phyloP scores from a whole-genome alignment of 2,329 filamentous ascomycete species.

The Rhinocladiella similis region DNA sequence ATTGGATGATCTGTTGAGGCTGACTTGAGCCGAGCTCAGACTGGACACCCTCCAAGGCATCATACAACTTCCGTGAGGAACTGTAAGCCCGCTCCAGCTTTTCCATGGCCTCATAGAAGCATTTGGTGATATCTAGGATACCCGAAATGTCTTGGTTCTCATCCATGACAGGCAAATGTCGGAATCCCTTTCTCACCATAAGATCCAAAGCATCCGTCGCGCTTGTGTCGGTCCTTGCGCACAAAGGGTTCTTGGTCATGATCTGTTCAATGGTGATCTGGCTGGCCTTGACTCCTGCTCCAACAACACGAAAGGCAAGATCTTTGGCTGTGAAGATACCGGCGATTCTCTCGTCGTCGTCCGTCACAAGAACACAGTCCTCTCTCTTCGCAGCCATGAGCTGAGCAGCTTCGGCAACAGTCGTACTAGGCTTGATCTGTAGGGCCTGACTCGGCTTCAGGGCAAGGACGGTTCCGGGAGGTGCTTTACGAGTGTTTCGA shows the following conservation, averaged over 20 bases:
- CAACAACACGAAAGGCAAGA: constrained; percentile 94
- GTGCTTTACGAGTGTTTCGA: constrained; percentile 85
- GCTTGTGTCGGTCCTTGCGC: constrained; percentile 94
- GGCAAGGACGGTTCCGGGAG: constrained; percentile 91
- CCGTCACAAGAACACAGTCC: constrained; percentile 95
- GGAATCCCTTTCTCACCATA: constrained; percentile 98
- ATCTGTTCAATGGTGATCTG: constrained; percentile 95
- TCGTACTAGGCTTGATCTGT: constrained; percentile 94
- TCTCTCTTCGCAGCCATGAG: constrained; percentile 98
- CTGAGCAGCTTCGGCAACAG: constrained; percentile 93
- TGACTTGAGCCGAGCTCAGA: constrained; percentile 94
- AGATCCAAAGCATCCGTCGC: constrained; percentile 95
- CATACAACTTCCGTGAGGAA: constrained; percentile 96
- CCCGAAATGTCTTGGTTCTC: constrained; percentile 99
- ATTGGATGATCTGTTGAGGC: constrained; percentile 97
- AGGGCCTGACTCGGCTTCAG: constrained; percentile 93
- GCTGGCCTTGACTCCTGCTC: constrained; percentile 81
- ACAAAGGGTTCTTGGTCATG: constrained; percentile 99
- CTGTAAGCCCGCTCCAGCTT: constrained; percentile 97
- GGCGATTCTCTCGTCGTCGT: constrained; percentile 95
- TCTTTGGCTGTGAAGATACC: constrained; percentile 99
- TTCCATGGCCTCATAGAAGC: constrained; percentile 99
- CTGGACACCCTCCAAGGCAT: constrained; percentile 95
- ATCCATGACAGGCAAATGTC: constrained; percentile 98
- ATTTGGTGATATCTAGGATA: constrained; percentile 98